Percentiles rank a stretch among this genome's conserved stretches.
These are phyloP conservation scores for Pythium aristosporum DNA, from an alignment of 352 stramenopile species.

Conservation along the genomic window DNA sequence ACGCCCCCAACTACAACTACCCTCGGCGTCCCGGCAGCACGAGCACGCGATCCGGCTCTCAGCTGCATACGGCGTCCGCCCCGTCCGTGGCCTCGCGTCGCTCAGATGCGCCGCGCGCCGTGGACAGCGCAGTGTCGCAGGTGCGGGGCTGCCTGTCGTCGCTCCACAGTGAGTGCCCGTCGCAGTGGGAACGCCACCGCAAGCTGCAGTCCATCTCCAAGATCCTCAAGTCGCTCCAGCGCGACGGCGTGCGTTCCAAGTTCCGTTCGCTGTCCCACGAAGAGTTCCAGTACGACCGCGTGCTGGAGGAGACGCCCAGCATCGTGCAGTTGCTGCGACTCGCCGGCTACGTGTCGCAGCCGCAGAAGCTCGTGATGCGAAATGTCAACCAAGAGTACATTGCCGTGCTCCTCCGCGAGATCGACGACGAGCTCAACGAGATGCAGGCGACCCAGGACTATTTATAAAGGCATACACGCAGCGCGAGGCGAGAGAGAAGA, in stretches of 20 bases:
- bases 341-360: conserved; percentile 69
- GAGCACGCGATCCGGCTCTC: conserved; percentile 15
- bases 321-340: conserved; percentile 78
- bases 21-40: conserved; percentile 13
- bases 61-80: not conserved
- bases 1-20: conserved; percentile 18
- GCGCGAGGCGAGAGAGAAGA: not conserved
- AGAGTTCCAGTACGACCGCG: conserved; percentile 69
- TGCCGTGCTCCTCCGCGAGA: conserved; percentile 53
- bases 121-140: conserved; percentile 43
- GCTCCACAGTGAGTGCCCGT: conserved; percentile 66
- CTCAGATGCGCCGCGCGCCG: not conserved
- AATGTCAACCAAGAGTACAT: conserved; percentile 70
- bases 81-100: not conserved
- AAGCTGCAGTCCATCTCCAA: conserved; percentile 73
- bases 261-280: conserved; percentile 67
- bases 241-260: conserved; percentile 60
- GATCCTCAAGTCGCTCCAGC: conserved; percentile 63
- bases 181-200: conserved; percentile 52
- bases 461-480: conserved; percentile 20
- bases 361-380: conserved; percentile 72
- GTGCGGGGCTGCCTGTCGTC: conserved; percentile 55
- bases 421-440: conserved; percentile 32
- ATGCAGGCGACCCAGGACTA: conserved; percentile 35
- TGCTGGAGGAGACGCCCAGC: conserved; percentile 66